phyloP scores from a whole-genome alignment of 2,329 filamentous ascomycete genomes.

The Alternaria gaisen region DNA sequence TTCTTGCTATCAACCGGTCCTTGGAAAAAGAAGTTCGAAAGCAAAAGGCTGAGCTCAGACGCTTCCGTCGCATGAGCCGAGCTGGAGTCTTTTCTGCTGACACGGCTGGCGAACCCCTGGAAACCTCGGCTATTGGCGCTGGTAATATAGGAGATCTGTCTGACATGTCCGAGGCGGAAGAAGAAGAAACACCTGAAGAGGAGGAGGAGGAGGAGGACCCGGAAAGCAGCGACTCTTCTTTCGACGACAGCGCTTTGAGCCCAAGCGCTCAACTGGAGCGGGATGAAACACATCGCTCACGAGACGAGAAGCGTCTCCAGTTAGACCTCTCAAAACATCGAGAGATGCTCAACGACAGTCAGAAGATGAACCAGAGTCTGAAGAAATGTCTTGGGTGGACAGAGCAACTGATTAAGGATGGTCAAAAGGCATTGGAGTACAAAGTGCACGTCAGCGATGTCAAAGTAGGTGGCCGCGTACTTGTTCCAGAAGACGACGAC shows the following conservation, averaged over 20 bases:
- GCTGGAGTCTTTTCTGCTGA: slow-evolving; percentile 75
- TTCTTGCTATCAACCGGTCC: slow-evolving; percentile 93
- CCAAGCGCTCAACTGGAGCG: slow-evolving; percentile 53
- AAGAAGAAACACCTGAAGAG: slow-evolving; percentile 41
- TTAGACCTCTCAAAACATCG: slow-evolving; percentile 89
- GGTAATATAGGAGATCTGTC: slow-evolving; percentile 49
- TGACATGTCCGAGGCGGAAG: slow-evolving; percentile 50
- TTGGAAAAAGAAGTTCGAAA: slow-evolving; percentile 91
- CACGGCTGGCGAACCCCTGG: slow-evolving; percentile 59
- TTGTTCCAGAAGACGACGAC: slow-evolving; percentile 76
- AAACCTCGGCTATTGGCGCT: slow-evolving; percentile 44
- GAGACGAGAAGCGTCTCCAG: slow-evolving; percentile 83
- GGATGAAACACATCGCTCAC: slow-evolving; percentile 66
- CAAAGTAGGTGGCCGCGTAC: slow-evolving; percentile 80
- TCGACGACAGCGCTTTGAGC: slow-evolving; percentile 60
- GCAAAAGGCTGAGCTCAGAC: slow-evolving; percentile 85
- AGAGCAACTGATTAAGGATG: slow-evolving; percentile 88
- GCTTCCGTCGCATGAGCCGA: slow-evolving; percentile 85
- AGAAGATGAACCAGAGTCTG: slow-evolving; percentile 94
- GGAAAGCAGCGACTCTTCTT: slow-evolving; percentile 59
- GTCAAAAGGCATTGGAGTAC: slow-evolving; percentile 85
- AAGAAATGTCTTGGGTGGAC: slow-evolving; percentile 90
- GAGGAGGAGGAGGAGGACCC: slow-evolving; percentile 49
- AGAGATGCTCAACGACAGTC: slow-evolving; percentile 85
- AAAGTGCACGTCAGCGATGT: slow-evolving; percentile 80